These are phyloP conservation scores for Echeveria elegans DNA, from an alignment of 164 flowering plant species.

Conservation along the genomic window DNA sequence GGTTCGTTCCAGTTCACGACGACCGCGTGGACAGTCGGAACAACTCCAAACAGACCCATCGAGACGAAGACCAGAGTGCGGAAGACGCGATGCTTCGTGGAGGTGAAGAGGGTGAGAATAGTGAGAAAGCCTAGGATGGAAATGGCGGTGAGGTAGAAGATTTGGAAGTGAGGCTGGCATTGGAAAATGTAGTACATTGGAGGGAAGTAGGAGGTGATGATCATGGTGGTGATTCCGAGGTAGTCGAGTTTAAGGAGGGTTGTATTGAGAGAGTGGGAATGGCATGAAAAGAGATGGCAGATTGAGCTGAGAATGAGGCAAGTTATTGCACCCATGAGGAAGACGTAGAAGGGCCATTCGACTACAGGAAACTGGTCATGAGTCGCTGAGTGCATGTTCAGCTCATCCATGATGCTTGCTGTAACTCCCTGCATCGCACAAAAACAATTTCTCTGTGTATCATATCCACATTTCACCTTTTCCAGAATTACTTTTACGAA, in stretches of 20 bases:
- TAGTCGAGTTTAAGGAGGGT: conserved; percentile 54
- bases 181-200: conserved; percentile 86
- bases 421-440: conserved; percentile 1
- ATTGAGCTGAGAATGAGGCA: conserved; percentile 75
- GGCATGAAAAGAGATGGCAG: conserved; percentile 85
- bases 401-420: background rate
- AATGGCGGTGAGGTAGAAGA: conserved; percentile 55
- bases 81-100: background rate
- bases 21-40: background rate
- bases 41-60: background rate
- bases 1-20: background rate
- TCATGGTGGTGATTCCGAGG: conserved; percentile 74
- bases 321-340: conserved; percentile 72
- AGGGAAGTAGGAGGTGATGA: conserved; percentile 87
- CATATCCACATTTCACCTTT: background rate
- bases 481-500: no score
- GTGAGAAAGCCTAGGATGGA: conserved; percentile 57
- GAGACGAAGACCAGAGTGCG: background rate
- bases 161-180: conserved; percentile 65
- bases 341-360: conserved; percentile 81
- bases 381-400: conserved; percentile 8
- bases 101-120: conserved; percentile 3
- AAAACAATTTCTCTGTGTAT: background rate
- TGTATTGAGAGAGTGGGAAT: conserved; percentile 46
- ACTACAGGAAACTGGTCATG: background rate